A percentile compares a stretch with the other conserved stretches of the same genome.
Evolutionary conservation across 192 early-diverging fungal genomes (phyloP).

Genomic region (Radiomyces spectabilis): DNA sequence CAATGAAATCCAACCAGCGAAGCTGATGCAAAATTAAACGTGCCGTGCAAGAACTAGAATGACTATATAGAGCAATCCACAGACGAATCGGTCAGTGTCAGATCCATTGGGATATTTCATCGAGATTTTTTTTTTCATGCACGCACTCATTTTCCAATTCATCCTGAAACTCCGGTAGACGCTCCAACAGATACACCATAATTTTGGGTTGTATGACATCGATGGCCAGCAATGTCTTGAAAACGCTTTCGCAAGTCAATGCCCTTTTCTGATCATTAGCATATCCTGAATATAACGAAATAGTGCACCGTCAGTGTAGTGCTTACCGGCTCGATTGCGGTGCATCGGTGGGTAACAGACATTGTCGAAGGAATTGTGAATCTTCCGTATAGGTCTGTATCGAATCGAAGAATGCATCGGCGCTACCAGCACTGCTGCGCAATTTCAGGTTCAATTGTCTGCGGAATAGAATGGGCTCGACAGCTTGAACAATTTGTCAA

Average conservation of each 20-base stretch:
- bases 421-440: not conserved
- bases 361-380: slow-evolving; percentile 6
- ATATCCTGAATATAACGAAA: not conserved
- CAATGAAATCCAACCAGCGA: slow-evolving; percentile 68
- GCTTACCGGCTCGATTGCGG: not conserved
- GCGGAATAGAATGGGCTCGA: slow-evolving; percentile 12
- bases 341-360: slow-evolving; percentile 4
- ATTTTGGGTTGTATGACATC: slow-evolving; percentile 52
- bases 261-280: slow-evolving; percentile 1
- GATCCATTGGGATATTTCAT: too few relatives aligned
- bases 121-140: too few relatives aligned
- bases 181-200: slow-evolving; percentile 45
- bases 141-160: slow-evolving; percentile 30
- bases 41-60: slow-evolving; percentile 38
- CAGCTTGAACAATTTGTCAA: not conserved
- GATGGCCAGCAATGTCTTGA: slow-evolving; percentile 50
- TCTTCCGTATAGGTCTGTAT: slow-evolving; percentile 4
- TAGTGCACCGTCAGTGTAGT: not conserved
- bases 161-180: slow-evolving; percentile 52
- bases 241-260: slow-evolving; percentile 42
- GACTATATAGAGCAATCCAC: too few relatives aligned
- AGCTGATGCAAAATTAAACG: slow-evolving; percentile 65
- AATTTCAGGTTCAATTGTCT: not conserved
- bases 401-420: slow-evolving; percentile 1
- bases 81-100: too few relatives aligned